Base-by-base conservation (phyloP, 257 asterid species). In the Solanum paucissectum region DNA sequence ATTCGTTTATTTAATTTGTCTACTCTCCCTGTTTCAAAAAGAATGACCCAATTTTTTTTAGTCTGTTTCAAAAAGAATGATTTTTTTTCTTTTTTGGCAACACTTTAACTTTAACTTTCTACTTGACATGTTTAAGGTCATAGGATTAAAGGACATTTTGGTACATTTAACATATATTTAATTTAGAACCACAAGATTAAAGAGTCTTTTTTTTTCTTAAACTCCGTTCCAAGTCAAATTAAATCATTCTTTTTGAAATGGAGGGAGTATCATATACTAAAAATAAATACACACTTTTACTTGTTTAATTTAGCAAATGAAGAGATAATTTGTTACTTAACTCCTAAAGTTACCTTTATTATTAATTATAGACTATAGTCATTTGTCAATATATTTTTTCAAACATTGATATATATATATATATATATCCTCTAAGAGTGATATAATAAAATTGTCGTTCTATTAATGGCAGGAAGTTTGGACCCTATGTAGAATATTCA, bases 401-500 rank as follows among this genome's bases (percentile, higher is more conserved):
- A 60, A 23, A 9, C 69, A 9, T 23, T 60, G 27, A 60, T 40
- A 40, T 11, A 1, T 40, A 9, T 38, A 10, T 42, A 10, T 7
- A 38, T 58, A 60, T n/a, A 60, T 60, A 62, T 62, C 9, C n/a
- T 62, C 32, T 23, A 62, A 23, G 71, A 4, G 14, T 62, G 14
- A 62, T 62, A 62, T 62, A 62, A 12, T 23, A 9, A 9, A 62
- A 62, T 62, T n/a, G 14, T 62, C 32, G 3, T 23, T 23, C 14
- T 62, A 62, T 62, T 62, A 64, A n/a, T 77, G 16, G 62, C 92
- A 92, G 93, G 91, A 91, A 58, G 87, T 90, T 23, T 90, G 92
- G 93, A 88, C 91, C 44, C 88, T 90, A 20, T 92, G 92, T 66
- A 75, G 93, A 87, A 85, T 90, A 27, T 89, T 89, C 86, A 90